These are phyloP conservation scores for Datura wrightii DNA, from an alignment of 257 asterid genomes.

Conservation along the genomic window DNA sequence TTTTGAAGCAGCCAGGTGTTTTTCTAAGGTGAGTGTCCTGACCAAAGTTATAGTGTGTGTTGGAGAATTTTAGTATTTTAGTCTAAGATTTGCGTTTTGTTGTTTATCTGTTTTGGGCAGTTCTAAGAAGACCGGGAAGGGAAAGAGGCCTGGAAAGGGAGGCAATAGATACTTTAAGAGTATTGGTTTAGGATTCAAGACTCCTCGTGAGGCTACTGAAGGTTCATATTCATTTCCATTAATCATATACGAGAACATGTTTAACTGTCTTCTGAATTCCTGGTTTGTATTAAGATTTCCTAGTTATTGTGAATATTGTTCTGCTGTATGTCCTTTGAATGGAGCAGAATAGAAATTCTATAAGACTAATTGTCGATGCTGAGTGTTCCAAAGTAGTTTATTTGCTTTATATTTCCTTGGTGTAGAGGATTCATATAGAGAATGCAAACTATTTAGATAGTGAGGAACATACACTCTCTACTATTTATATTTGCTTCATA, in stretches of 20 bases:
- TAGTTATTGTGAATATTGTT: neutral
- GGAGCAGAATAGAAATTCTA: neutral
- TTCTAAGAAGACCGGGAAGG: conserved; percentile 55
- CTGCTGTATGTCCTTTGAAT: neutral
- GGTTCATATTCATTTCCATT: conserved; percentile 33
- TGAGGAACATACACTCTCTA: neutral
- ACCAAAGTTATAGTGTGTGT: neutral
- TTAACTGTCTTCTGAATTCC: neutral
- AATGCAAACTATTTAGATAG: neutral
- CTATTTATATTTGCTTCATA: too few relatives aligned
- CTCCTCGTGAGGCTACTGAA: conserved; percentile 54
- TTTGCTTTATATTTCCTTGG: neutral
- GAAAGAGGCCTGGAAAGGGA: conserved; percentile 56
- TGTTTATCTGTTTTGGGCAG: conserved; percentile 30
- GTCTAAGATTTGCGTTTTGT: neutral
- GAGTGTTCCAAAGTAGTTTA: too few relatives aligned
- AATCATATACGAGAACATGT: neutral
- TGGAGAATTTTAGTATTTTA: neutral
- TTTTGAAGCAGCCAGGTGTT: conserved; percentile 36
- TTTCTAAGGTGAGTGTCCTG: neutral
- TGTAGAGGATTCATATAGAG: neutral
- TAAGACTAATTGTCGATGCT: neutral
- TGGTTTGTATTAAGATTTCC: neutral
- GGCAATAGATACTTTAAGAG: conserved; percentile 54
- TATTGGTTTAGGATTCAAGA: conserved; percentile 52